These are phyloP conservation scores for Centella asiatica DNA, from an alignment of 129 eudicot genomes.

Conservation along the genomic window DNA sequence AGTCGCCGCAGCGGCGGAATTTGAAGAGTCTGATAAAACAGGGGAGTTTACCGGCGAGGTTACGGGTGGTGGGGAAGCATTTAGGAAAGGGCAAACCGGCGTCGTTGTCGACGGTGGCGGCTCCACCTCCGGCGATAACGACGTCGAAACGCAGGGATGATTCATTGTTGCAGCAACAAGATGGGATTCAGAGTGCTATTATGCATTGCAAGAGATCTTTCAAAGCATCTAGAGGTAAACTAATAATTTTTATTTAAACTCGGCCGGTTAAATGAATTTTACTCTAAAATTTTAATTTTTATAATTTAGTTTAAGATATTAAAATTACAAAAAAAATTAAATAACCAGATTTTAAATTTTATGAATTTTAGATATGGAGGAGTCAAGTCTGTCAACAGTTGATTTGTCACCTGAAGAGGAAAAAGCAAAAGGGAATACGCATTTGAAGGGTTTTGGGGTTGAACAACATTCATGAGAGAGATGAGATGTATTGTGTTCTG, in stretches of 20 bases:
- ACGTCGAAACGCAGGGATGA: constrained; percentile 58
- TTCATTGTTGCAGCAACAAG: constrained; percentile 76
- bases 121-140: constrained; percentile 22
- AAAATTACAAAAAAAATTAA: background rate
- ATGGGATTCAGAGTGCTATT: constrained; percentile 92
- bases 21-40: constrained; percentile 37
- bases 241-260: background rate
- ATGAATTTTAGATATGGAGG: constrained; percentile 11
- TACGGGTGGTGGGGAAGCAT: constrained; percentile 59
- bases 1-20: constrained; percentile 18
- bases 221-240: constrained; percentile 65
- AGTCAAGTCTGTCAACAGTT: background rate
- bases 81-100: constrained; percentile 73
- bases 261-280: too few species aligned
- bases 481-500: too few species aligned
- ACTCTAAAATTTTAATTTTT: background rate
- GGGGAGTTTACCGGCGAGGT: constrained; percentile 53
- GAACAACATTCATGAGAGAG: background rate
- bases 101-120: constrained; percentile 37
- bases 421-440: background rate
- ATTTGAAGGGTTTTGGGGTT: background rate
- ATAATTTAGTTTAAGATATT: too few species aligned
- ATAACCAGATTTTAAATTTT: background rate
- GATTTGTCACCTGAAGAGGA: background rate
- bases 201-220: constrained; percentile 87